These are phyloP conservation scores for Colletotrichum sidae DNA, from an alignment of 2,329 filamentous ascomycete genomes.

Conservation along the genomic window DNA sequence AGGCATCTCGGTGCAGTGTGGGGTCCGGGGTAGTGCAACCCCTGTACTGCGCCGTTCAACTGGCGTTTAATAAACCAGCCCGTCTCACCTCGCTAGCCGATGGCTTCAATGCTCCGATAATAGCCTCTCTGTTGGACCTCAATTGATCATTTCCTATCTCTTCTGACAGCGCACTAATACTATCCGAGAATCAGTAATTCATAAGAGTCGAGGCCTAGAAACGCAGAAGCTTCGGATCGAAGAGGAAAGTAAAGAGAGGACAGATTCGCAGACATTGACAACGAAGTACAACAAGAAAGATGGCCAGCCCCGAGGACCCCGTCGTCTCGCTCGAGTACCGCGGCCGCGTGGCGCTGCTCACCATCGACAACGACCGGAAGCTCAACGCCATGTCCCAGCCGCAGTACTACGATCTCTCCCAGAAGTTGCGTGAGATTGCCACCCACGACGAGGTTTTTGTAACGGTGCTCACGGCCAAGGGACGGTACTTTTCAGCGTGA, in stretches of 20 bases:
- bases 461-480: conserved; percentile 86
- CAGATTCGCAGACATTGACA: not conserved
- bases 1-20: conserved; percentile 37
- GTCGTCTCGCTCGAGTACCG: conserved; percentile 54
- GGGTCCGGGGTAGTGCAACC: conserved; percentile 31
- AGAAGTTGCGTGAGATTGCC: conserved; percentile 81
- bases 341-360: conserved; percentile 75
- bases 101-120: too few relatives aligned
- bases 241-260: not conserved
- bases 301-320: conserved; percentile 34
- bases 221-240: not conserved
- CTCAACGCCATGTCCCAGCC: conserved; percentile 82
- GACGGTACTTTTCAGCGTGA: conserved; percentile 90
- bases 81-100: not conserved
- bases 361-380: conserved; percentile 85
- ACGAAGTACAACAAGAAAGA: not conserved
- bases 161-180: too few relatives aligned
- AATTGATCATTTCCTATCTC: too few relatives aligned
- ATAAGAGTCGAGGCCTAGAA: not conserved
- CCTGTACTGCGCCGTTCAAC: not conserved
- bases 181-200: too few relatives aligned
- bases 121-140: too few relatives aligned
- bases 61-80: conserved; percentile 7
- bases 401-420: conserved; percentile 82
- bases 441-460: conserved; percentile 83